Base-by-base conservation (phyloP, 176 grass and related monocot species). In the Ensete glaucum region DNA sequence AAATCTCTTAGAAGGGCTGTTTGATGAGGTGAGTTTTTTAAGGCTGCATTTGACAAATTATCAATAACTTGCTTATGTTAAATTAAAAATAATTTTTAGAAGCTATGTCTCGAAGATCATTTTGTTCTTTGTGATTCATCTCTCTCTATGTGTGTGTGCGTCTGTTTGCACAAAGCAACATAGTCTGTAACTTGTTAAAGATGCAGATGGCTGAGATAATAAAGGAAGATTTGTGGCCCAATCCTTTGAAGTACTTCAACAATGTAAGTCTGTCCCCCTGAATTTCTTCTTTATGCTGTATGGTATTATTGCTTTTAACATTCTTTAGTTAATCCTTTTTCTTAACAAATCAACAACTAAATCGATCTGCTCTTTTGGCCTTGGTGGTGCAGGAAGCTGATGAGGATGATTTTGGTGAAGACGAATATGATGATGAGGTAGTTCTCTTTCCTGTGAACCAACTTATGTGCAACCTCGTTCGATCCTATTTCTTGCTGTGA, bases 211-310 rank as follows among this genome's bases (percentile, higher is more conserved):
- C 76, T 22, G 80, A 79, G 71, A 76, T 87, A 16, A 71, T 87
- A 67, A 82, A 73, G 50, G 85, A 87, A 60, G 85, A 87, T 79
- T 43, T 87, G 9, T 87, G 85, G 85, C 53, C 80, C 43, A 87
- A 87, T 71, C 80, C 85, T 24, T 81, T 87, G 23, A 79, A 25
- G 69, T 78, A 82, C 54, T 80, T 87, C 8, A 77, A 87, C 26
- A 79, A 76, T 69, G 85, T 82, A 29, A 34, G 85, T 79, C 74
- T 20, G 27, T 54, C 21, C 34, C 34, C 34, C 55, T 25, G 11
- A 55, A 54, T 73, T 73, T 73, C 10, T 24, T 53, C 15, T 55
- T 23, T 1, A 57, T 51, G 12, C 15, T 51, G 22, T 52, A 1
- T 53, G 14, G 9, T 72, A 6, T 43, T 72, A 6, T 43, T 50